Evolutionary conservation across 78 protist genomes (phyloP), one percentile per base, ranked within the genome.

Genomic region (Dictyostelium brefeldianum): DNA sequence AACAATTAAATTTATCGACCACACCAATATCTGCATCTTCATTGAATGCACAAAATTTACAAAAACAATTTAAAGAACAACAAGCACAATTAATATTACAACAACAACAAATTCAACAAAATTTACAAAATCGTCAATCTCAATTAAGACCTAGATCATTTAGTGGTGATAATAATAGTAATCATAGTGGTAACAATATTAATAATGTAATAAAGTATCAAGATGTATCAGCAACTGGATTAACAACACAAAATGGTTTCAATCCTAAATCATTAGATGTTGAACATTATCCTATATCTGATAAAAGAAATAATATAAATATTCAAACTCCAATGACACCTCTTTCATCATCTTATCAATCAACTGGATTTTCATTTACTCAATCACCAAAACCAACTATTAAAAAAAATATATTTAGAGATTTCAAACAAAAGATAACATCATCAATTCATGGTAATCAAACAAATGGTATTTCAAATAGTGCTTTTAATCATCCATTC

Each of bases 401-500:
- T 20, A 64, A 31, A 22, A 64, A 5, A 64, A 71, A 71, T 71
- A 6, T 18, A 20, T 71, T 71, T 8, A 71, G 43, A n/a, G 43
- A n/a, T 20, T 20, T 71, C 6, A 71, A 71, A 71, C 36, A 46
- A 41, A 71, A 71, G 43, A 20, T 71, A 36, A 31, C 73, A 25
- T 27, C 73, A 11, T 27, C 73, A 5, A 22, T 64, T 18, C 36
- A 43, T 20, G 54, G 54, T 36, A 43, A 18, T 71, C 46, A 43
- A 17, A 29, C 54, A 71, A 36, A 22, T n/a, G 27, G 47, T 20
- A 29, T 41, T 36, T 18, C 78, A 6, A 71, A 46, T 43, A 71
- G 78, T 43, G 78, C 78, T 2, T 71, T 71, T 17, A 71, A 71
- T 43, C 78, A 71, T 43, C 22, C 78, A 14, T 25, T 64, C 27